A percentile compares a stretch with the other conserved stretches of the same genome.
Evolutionary conservation across 192 early-diverging fungal genomes (phyloP).

Genomic region (Gorgonomyces haynaldii): DNA sequence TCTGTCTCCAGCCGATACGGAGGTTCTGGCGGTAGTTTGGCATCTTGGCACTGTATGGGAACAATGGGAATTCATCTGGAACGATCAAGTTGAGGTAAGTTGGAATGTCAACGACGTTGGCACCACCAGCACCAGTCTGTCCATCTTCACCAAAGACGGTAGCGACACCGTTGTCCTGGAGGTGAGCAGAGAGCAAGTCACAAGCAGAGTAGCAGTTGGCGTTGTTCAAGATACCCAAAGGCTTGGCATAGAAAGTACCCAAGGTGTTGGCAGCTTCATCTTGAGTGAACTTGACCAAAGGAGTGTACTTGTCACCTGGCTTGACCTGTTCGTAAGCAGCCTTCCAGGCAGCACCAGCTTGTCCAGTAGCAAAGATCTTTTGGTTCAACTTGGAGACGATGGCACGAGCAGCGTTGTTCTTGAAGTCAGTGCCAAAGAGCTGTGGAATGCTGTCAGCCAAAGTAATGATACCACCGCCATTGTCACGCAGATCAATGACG

Average conservation of each 20-base stretch:
- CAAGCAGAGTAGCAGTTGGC: conserved; percentile 6
- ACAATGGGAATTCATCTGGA: background rate
- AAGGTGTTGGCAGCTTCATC: conserved; percentile 2
- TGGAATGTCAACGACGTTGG: conserved; percentile 10
- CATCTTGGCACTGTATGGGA: background rate
- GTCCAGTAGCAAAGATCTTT: no score
- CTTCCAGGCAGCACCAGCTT: background rate
- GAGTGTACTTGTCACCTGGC: conserved; percentile 15
- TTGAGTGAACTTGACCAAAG: background rate
- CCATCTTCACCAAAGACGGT: conserved; percentile 18
- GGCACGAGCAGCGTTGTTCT: background rate
- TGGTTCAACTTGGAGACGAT: conserved; percentile 1
- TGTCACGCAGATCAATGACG: conserved; percentile 13
- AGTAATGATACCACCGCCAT: conserved; percentile 13
- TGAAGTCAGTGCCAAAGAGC: conserved; percentile 3
- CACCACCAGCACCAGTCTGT: conserved; percentile 19
- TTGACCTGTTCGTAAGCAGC: background rate
- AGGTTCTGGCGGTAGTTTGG: background rate
- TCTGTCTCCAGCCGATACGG: background rate
- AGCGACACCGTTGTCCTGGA: conserved; percentile 17
- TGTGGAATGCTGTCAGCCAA: conserved; percentile 12
- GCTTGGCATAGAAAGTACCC: conserved; percentile 13
- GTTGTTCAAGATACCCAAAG: conserved; percentile 12
- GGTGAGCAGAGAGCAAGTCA: conserved; percentile 7
- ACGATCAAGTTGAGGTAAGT: background rate